A percentile compares a stretch with the other conserved stretches of the same genome.
Evolutionary conservation across 345 rosid genomes (phyloP).

Genomic region (Excoecaria cochinchinensis): DNA sequence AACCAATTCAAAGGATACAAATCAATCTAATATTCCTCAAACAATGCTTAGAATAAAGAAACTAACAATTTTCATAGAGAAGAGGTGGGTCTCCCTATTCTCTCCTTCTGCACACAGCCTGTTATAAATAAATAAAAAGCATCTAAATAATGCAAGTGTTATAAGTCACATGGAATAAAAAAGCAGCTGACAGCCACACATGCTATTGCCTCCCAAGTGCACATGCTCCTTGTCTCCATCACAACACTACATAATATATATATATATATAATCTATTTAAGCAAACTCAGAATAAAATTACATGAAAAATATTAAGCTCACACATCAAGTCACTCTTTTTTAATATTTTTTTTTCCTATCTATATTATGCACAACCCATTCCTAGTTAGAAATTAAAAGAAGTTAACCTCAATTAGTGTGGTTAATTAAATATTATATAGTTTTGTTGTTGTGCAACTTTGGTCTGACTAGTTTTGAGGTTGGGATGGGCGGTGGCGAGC

Average conservation of each 20-base stretch:
- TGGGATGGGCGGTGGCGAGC: constrained; percentile 3
- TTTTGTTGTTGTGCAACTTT: not conserved
- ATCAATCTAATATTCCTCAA: too few relatives aligned
- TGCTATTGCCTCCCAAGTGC: constrained; percentile 38
- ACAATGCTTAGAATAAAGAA: too few relatives aligned
- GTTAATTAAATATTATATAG: not conserved
- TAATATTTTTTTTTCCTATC: not conserved
- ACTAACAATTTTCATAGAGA: too few relatives aligned
- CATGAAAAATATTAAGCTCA: not conserved
- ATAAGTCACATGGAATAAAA: constrained; percentile 36
- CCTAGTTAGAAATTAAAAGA: constrained; percentile 18
- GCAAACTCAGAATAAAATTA: not conserved
- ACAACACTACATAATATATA: not conserved
- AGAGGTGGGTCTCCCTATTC: too few relatives aligned
- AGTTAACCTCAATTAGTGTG: not conserved
- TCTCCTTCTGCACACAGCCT: constrained; percentile 10
- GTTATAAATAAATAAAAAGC: constrained; percentile 10
- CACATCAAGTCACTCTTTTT: not conserved
- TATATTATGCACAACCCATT: constrained; percentile 20
- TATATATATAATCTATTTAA: constrained; percentile 5
- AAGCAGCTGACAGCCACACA: constrained; percentile 40
- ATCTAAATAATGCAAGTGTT: constrained; percentile 31
- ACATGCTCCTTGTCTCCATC: constrained; percentile 43
- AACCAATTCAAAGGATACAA: too few relatives aligned
- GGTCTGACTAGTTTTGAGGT: not conserved